Conservation (phyloP, 371 early-diverging fungal species). For the Blakeslea trispora region DNA sequence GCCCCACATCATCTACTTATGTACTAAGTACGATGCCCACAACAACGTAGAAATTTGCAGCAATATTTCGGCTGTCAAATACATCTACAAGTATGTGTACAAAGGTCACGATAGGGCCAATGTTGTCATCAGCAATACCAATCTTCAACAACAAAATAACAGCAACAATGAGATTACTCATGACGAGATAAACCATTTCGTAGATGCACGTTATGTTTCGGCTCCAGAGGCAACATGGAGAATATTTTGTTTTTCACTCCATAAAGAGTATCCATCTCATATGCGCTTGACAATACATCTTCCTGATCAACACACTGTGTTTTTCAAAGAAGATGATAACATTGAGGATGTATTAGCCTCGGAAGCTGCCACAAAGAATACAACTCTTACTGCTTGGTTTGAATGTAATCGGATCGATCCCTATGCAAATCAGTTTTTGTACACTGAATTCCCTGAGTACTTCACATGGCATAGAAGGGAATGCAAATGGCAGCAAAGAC, state of each 20-base stretch:
- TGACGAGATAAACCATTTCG: slow-evolving; percentile 23
- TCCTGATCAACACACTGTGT: slow-evolving; percentile 15
- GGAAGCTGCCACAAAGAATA: background rate
- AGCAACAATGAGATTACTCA: background rate
- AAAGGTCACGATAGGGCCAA: slow-evolving; percentile 33
- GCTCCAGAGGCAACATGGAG: slow-evolving; percentile 33
- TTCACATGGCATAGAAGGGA: background rate
- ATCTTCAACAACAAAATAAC: no score
- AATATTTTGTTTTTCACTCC: slow-evolving; percentile 28
- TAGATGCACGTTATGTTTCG: slow-evolving; percentile 29
- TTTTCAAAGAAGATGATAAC: slow-evolving; percentile 9
- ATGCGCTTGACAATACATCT: slow-evolving; percentile 26
- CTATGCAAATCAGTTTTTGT: background rate
- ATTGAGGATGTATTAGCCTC: slow-evolving; percentile 6
- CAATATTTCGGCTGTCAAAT: slow-evolving; percentile 29
- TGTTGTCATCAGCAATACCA: background rate
- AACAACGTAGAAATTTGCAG: slow-evolving; percentile 32
- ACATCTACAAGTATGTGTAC: slow-evolving; percentile 38
- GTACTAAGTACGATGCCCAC: slow-evolving; percentile 31
- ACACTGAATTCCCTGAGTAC: slow-evolving; percentile 8
- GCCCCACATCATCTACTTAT: slow-evolving; percentile 20
- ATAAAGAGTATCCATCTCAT: slow-evolving; percentile 20
- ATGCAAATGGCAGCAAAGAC: background rate
- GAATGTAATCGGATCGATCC: background rate
- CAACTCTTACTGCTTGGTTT: slow-evolving; percentile 30